Evolutionary conservation across 1,284 basidiomycete species (phyloP).

Genomic region (Puccinia horiana): DNA sequence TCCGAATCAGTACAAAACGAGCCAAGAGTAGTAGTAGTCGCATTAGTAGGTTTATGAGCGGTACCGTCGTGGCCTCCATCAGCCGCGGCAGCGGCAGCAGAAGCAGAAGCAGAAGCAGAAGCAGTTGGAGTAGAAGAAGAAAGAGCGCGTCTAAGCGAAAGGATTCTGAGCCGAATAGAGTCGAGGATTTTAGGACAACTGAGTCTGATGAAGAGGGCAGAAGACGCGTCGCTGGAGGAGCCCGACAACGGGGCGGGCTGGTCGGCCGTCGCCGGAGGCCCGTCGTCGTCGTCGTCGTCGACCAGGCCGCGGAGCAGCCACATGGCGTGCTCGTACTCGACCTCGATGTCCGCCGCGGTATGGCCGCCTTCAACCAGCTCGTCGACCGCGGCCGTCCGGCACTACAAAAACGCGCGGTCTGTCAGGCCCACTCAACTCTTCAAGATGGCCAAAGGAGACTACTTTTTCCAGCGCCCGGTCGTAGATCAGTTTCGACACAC

Average conservation of each 20-base stretch:
- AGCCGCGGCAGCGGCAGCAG: no score
- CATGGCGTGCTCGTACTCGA: slow-evolving; percentile 88
- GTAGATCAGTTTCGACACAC: slow-evolving; percentile 64
- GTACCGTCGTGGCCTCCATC: no score
- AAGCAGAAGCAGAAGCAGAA: no score
- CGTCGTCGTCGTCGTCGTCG: no score
- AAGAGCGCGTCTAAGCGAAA: background rate
- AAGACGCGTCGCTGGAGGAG: no score
- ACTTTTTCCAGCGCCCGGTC: slow-evolving; percentile 64
- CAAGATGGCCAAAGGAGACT: slow-evolving; percentile 70
- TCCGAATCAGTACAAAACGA: no score
- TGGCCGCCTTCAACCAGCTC: slow-evolving; percentile 79
- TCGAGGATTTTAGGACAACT: background rate
- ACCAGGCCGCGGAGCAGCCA: slow-evolving; percentile 89
- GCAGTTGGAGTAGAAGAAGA: background rate
- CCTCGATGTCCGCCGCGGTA: slow-evolving; percentile 71
- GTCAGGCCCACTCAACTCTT: no score
- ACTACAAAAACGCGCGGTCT: slow-evolving; percentile 63
- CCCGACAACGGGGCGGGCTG: no score
- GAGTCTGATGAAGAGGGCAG: background rate
- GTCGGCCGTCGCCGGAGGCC: no score
- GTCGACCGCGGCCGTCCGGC: slow-evolving; percentile 84
- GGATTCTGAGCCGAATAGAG: background rate
- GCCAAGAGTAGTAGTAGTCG: no score
- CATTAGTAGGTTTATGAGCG: no score